Percentiles rank a stretch among this genome's conserved stretches.
Conservation (phyloP, 2,329 filamentous ascomycete species). For the Reticulascus tulasneorum region DNA sequence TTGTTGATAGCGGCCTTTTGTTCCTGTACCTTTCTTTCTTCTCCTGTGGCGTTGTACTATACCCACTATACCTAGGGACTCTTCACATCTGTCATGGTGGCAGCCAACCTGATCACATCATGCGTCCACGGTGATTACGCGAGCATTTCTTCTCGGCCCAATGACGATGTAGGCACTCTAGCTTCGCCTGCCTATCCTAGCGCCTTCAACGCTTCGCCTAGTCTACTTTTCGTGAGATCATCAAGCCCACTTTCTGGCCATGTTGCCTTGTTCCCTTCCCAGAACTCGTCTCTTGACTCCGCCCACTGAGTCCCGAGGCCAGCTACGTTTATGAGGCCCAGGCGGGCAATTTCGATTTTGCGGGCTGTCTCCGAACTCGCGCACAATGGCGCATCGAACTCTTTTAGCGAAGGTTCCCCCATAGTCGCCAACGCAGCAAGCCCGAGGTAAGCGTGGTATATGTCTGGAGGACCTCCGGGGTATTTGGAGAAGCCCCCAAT, state of each 20-base stretch:
- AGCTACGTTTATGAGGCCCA: conserved; percentile 29
- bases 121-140: too few species aligned
- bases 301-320: too few species aligned
- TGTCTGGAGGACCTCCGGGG: conserved; percentile 64
- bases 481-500: conserved; percentile 80
- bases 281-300: neutral
- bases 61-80: neutral
- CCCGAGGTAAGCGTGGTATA: conserved; percentile 88
- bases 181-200: neutral
- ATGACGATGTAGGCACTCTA: too few species aligned
- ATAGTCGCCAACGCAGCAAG: conserved; percentile 74
- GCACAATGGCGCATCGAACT: conserved; percentile 72
- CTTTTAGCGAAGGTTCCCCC: conserved; percentile 64
- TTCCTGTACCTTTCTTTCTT: too few species aligned
- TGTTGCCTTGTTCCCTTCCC: neutral
- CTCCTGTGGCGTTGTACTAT: too few species aligned
- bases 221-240: neutral
- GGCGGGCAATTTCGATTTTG: conserved; percentile 45
- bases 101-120: too few species aligned
- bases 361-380: conserved; percentile 59
- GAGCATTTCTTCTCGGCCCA: neutral
- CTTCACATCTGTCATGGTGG: neutral
- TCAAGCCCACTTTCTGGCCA: neutral
- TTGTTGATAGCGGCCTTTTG: too few species aligned
- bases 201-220: neutral